A percentile compares a stretch with the other conserved stretches of the same genome.
phyloP scores from a whole-genome alignment of 2,329 filamentous ascomycete genomes.

The Tolypocladium capitatum region DNA sequence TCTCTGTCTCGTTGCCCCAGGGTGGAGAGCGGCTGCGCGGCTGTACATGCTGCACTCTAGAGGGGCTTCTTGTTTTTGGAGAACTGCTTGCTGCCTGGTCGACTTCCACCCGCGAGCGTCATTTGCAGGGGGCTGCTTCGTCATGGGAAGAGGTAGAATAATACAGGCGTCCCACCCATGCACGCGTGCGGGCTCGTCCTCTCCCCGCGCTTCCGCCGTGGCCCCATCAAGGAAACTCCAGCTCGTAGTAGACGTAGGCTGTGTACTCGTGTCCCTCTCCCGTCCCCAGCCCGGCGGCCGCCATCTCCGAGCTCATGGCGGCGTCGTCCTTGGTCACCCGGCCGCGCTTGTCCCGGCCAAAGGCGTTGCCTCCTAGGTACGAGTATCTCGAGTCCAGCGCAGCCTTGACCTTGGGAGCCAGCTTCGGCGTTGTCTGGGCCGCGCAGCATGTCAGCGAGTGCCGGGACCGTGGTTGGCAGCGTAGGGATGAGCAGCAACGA shows the following conservation, averaged over 20 bases:
- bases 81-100: neutral
- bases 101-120: neutral
- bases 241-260: constrained; percentile 93
- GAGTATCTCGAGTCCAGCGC: constrained; percentile 75
- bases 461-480: constrained; percentile 5
- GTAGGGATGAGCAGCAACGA: neutral
- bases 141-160: constrained; percentile 14
- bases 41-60: neutral
- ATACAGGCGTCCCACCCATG: constrained; percentile 13
- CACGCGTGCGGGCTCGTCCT: neutral
- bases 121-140: neutral
- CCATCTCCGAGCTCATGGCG: constrained; percentile 67
- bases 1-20: neutral
- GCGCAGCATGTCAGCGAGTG: neutral
- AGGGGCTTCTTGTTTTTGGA: neutral
- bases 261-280: constrained; percentile 77
- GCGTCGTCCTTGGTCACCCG: constrained; percentile 83
- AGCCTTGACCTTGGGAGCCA: constrained; percentile 64
- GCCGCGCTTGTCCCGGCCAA: constrained; percentile 87
- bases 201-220: neutral
- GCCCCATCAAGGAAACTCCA: constrained; percentile 49
- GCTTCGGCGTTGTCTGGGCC: constrained; percentile 65
- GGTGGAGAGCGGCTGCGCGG: neutral
- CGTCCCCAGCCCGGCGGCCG: constrained; percentile 53
- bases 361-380: constrained; percentile 88